Evolutionary conservation across 805 yeast species (phyloP), one percentile per base, ranked within the genome.

Genomic region (Helenozyma rhizophorensis): DNA sequence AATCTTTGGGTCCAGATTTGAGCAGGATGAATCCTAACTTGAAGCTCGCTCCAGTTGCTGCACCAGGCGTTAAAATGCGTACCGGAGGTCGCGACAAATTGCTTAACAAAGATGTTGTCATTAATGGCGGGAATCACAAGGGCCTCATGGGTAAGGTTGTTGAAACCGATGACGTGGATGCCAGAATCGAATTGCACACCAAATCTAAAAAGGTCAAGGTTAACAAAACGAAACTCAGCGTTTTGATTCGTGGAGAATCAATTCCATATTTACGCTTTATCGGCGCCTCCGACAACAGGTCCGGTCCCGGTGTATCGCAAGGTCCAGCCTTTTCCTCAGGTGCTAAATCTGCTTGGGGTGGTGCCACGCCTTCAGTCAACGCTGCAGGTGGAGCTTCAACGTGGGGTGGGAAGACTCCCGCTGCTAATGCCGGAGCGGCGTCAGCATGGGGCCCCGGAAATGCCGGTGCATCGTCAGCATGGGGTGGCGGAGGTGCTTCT

Each of bases 121-220:
- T 93, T 30, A 76, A 85, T 23, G 80, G 83, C 51, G 87, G 96
- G n/a, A 93, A 95, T 19, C 87, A 90, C 58, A 93, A 93, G 63
- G 97, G 98, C 28, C 78, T 87, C 47, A 80, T 82, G 65, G 98
- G 98, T 56, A 83, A 86, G 44, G 86, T 93, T 26, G 83, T 84
- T 46, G 97, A 93, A 54, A 87, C 96, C 8, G 93, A 87, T 49
- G 98, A 94, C 42, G 83, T 83, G 10, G 76, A 74, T 46, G 97
- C 97, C 1, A 76, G 97, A 39, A 85, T 93, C 27, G 98, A 93
- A 62, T 72, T 93, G 43, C 97, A 93, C 58, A 85, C 96, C 17
- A 89, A 89, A 46, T 80, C 81, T 53, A 93, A 90, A 57, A 84
- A 83, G 39, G 78, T 89, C 40, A 85, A 90, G 37, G 84, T 93